Percentiles rank a stretch among this genome's conserved stretches.
These are phyloP conservation scores for Vitis hybrid DNA, from an alignment of 177 flowering plant genomes.

Conservation along the genomic window DNA sequence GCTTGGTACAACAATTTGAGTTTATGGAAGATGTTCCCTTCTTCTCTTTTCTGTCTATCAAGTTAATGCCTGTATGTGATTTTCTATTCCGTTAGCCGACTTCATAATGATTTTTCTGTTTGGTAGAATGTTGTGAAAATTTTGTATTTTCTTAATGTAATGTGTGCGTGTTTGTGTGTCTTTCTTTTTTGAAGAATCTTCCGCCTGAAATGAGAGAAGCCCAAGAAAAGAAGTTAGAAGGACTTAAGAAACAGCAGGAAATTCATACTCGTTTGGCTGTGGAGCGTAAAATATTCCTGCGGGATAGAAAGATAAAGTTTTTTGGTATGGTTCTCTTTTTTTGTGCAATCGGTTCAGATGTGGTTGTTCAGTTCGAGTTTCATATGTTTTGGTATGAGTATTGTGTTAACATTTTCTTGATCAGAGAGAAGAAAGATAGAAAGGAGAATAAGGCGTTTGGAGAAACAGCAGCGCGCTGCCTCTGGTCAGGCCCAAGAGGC, in stretches of 20 bases:
- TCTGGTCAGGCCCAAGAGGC: conserved; percentile 64
- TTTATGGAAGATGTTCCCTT: no score
- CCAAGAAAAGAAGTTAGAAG: conserved; percentile 77
- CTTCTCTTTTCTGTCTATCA: no score
- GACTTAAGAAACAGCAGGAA: conserved; percentile 80
- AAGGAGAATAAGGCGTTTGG: conserved; percentile 81
- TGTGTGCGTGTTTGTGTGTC: background rate
- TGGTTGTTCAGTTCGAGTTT: no score
- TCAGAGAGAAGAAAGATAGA: conserved; percentile 94
- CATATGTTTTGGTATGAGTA: no score
- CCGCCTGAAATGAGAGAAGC: conserved; percentile 72
- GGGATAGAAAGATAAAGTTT: conserved; percentile 79
- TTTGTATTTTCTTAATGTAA: no score
- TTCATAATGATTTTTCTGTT: no score
- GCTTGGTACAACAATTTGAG: no score
- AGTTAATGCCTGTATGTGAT: no score
- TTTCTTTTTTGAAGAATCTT: conserved; percentile 47
- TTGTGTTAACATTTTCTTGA: conserved; percentile 1
- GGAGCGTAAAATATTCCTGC: conserved; percentile 71
- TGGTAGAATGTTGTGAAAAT: no score
- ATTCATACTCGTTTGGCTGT: conserved; percentile 64
- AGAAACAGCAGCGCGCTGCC: conserved; percentile 70
- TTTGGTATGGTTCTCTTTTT: conserved; percentile 51
- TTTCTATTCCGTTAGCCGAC: no score
- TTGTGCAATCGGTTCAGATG: background rate